Conservation (phyloP, 441 rosid genomes). For the Bruguiera hainesii region DNA sequence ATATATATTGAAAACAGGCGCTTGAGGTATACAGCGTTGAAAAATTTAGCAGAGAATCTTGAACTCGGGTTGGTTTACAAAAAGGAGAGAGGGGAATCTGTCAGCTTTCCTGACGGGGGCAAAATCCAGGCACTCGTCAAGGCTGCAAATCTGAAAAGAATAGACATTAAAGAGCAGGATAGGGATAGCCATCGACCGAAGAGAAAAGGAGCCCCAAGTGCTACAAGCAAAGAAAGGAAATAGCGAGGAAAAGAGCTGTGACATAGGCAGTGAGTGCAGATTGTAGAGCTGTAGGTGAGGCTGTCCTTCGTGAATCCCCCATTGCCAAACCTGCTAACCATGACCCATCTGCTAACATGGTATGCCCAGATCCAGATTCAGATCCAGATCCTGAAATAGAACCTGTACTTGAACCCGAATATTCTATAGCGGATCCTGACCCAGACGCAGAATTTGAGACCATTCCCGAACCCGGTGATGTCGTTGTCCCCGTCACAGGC, state of each 20-base stretch:
- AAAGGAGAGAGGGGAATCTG: constrained; percentile 28
- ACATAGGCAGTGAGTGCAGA: constrained; percentile 22
- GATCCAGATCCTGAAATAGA: constrained; percentile 24
- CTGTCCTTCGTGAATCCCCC: constrained; percentile 57
- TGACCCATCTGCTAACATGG: constrained; percentile 68
- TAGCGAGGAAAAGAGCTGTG: constrained; percentile 21
- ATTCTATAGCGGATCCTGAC: constrained; percentile 21
- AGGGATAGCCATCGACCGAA: constrained; percentile 1
- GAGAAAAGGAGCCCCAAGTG: neutral
- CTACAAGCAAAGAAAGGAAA: constrained; percentile 39
- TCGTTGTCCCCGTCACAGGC: constrained; percentile 34
- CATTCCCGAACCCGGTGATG: constrained; percentile 24
- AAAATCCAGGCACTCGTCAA: constrained; percentile 20
- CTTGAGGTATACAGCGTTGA: constrained; percentile 10
- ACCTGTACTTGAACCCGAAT: constrained; percentile 24
- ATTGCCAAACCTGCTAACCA: constrained; percentile 92
- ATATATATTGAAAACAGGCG: neutral
- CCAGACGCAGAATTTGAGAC: constrained; percentile 29
- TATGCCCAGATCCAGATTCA: constrained; percentile 33
- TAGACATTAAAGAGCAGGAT: constrained; percentile 26
- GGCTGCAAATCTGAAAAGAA: constrained; percentile 25
- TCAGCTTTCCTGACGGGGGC: constrained; percentile 36
- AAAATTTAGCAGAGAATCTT: constrained; percentile 15
- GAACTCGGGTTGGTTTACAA: constrained; percentile 29
- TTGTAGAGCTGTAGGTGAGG: constrained; percentile 22